These are phyloP conservation scores for Cordyceps militaris DNA, from an alignment of 2,329 filamentous ascomycete genomes.

Conservation along the genomic window DNA sequence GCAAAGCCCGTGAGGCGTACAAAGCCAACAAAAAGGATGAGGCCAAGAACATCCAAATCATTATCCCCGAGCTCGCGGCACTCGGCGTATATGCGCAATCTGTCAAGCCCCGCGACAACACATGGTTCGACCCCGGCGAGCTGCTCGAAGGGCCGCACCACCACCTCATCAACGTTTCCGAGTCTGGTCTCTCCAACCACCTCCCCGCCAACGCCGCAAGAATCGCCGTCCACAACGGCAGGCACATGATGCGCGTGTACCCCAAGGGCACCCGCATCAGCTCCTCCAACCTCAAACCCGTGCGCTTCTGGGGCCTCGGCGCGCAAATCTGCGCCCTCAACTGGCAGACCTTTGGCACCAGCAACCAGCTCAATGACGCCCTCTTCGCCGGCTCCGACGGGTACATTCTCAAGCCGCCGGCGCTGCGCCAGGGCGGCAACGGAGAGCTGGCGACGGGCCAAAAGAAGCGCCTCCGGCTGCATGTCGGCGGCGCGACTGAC, in stretches of 20 bases:
- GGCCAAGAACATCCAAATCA: constrained; percentile 36
- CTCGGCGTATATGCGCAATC: constrained; percentile 64
- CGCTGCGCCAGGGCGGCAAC: constrained; percentile 48
- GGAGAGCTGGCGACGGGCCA: constrained; percentile 40
- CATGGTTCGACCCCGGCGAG: constrained; percentile 50
- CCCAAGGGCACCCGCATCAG: constrained; percentile 64
- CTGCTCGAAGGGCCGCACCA: constrained; percentile 53
- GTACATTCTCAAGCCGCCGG: constrained; percentile 57
- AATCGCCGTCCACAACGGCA: constrained; percentile 54
- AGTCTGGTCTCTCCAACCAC: constrained; percentile 48
- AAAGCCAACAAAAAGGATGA: constrained; percentile 44
- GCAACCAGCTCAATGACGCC: constrained; percentile 62
- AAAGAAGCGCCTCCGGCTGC: constrained; percentile 46
- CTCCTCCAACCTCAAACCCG: constrained; percentile 55
- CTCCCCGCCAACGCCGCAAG: constrained; percentile 38
- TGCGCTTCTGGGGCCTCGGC: constrained; percentile 59
- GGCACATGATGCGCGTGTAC: constrained; percentile 63
- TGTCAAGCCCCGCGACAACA: constrained; percentile 59
- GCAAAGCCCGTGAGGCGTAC: constrained; percentile 44
- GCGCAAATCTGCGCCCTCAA: constrained; percentile 65
- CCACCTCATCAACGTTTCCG: constrained; percentile 63
- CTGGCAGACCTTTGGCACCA: constrained; percentile 60
- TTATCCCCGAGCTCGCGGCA: constrained; percentile 58
- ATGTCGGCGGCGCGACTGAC: constrained; percentile 55
- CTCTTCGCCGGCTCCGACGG: constrained; percentile 59